Percentiles rank a stretch among this genome's conserved stretches.
These are phyloP conservation scores for Phytophthora rubi DNA, from an alignment of 352 stramenopile genomes.

Conservation along the genomic window DNA sequence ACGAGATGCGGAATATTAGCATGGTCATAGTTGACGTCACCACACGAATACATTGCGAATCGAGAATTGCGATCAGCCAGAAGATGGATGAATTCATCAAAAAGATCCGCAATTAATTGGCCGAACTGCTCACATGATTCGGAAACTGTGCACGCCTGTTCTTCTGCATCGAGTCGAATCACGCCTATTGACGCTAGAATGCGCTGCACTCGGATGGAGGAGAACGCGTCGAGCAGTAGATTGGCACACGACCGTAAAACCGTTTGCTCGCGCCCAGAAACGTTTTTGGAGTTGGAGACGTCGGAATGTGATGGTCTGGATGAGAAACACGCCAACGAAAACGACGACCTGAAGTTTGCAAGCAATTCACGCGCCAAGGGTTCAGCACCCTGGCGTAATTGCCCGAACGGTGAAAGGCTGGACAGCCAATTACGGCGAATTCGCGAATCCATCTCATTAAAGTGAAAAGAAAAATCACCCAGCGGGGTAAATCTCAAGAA, in stretches of 20 bases:
- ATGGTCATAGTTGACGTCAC: not conserved
- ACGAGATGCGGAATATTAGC: conserved; percentile 1
- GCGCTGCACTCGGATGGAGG: conserved; percentile 5
- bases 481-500: not conserved
- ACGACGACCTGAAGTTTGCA: not conserved
- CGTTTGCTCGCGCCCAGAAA: not conserved
- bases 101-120: conserved; percentile 4
- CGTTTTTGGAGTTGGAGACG: not conserved
- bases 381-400: not conserved
- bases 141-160: not conserved
- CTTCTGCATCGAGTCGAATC: not conserved
- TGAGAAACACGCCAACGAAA: conserved; percentile 3
- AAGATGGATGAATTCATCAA: not conserved
- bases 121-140: conserved; percentile 9
- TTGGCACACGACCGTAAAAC: conserved; percentile 8
- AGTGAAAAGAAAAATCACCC: conserved; percentile 14
- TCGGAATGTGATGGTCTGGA: not conserved
- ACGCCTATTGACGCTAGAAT: not conserved
- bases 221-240: conserved; percentile 5
- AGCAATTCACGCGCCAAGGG: not conserved
- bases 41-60: not conserved
- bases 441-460: conserved; percentile 2
- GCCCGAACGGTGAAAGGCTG: not conserved
- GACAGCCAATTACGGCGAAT: conserved; percentile 8
- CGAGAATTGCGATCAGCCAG: not conserved